phyloP scores from a whole-genome alignment of 305 asterid species.

The Fraxinus paxiana region DNA sequence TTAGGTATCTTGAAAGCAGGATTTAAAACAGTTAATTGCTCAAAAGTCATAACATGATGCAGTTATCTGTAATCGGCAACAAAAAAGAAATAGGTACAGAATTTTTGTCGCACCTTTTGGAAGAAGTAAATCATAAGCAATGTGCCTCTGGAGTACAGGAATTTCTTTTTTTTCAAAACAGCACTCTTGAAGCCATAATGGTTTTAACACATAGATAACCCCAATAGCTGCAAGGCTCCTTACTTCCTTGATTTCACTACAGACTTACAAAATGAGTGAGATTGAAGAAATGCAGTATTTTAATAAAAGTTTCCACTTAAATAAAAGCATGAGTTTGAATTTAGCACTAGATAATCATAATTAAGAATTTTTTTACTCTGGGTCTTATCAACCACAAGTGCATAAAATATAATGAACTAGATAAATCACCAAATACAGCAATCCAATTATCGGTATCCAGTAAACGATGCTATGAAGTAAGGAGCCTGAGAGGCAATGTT shows the following conservation, averaged over 20 bases:
- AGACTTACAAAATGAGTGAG: constrained; percentile 28
- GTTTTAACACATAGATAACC: constrained; percentile 63
- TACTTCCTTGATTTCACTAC: constrained; percentile 82
- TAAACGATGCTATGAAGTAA: constrained; percentile 6
- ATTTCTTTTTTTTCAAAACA: constrained; percentile 62
- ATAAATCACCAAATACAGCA: constrained; percentile 15
- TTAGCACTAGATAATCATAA: constrained; percentile 3
- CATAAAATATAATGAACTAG: constrained; percentile 1
- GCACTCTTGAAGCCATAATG: constrained; percentile 91
- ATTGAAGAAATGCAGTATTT: constrained; percentile 12
- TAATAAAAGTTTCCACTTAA: constrained; percentile 17
- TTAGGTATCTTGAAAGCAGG: constrained; percentile 20
- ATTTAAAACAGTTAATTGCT: constrained; percentile 13
- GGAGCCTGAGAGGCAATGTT: not conserved
- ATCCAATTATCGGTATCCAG: not conserved
- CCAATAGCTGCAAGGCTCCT: constrained; percentile 79
- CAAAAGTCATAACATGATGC: constrained; percentile 13
- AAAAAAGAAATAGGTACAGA: constrained; percentile 5
- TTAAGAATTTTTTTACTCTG: not conserved
- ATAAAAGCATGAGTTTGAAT: constrained; percentile 8
- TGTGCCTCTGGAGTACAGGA: constrained; percentile 71
- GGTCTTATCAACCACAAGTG: constrained; percentile 12
- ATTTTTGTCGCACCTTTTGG: constrained; percentile 60
- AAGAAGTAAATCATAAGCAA: constrained; percentile 78
- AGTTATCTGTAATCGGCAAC: not conserved